These are phyloP conservation scores for Pelomyxa schiedti DNA, from an alignment of 78 protist species.

Conservation along the genomic window DNA sequence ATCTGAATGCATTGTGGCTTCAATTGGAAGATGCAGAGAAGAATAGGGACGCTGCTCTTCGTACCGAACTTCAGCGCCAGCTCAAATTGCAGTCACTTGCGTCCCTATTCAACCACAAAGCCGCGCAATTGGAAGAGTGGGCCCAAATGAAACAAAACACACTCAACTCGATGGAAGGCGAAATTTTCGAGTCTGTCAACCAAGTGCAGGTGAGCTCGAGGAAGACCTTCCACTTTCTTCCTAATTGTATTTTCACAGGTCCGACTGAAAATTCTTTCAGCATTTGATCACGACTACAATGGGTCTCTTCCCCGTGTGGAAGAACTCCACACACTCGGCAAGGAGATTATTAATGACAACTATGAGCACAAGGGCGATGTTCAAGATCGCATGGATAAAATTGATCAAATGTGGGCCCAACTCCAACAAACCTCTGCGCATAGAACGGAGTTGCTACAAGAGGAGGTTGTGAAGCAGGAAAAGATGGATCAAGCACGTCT, in stretches of 20 bases:
- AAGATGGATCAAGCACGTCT: neutral
- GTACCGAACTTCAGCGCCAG: slow-evolving; percentile 41
- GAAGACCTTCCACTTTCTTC: slow-evolving; percentile 44
- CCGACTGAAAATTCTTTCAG: slow-evolving; percentile 15
- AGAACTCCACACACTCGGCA: slow-evolving; percentile 31
- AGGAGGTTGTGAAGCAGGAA: neutral
- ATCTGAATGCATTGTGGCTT: slow-evolving; percentile 23
- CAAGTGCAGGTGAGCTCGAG: slow-evolving; percentile 40
- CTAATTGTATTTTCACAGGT: too few species aligned
- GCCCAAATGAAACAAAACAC: slow-evolving; percentile 3
- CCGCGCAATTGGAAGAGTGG: slow-evolving; percentile 37
- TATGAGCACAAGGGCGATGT: neutral
- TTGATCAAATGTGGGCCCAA: neutral
- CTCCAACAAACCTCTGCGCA: neutral
- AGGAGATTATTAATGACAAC: slow-evolving; percentile 13
- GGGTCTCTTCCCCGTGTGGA: slow-evolving; percentile 10
- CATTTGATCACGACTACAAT: slow-evolving; percentile 12
- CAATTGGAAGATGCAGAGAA: slow-evolving; percentile 36
- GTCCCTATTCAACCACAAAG: slow-evolving; percentile 33
- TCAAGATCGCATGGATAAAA: neutral
- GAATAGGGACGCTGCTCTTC: slow-evolving; percentile 25
- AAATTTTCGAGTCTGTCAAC: slow-evolving; percentile 26
- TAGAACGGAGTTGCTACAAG: neutral
- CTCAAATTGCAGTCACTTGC: slow-evolving; percentile 21
- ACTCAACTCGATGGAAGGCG: slow-evolving; percentile 15